These are phyloP conservation scores for Exsudoporus floridanus DNA, from an alignment of 1,284 basidiomycete species.

Conservation along the genomic window DNA sequence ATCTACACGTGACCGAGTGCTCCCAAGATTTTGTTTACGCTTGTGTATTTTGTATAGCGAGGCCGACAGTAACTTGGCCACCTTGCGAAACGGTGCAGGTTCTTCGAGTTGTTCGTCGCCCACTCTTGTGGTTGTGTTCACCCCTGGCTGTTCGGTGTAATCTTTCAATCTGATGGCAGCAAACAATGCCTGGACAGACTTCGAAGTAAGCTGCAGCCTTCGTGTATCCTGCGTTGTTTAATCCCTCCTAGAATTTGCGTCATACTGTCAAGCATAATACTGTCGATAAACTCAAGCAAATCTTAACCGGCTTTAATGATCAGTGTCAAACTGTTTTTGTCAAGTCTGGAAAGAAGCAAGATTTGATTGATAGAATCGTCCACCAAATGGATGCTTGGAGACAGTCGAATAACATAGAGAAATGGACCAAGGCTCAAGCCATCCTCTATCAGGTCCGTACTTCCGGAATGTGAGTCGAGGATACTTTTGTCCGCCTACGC, in stretches of 20 bases:
- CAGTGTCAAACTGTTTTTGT: conserved; percentile 65
- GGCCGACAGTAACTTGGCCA: conserved; percentile 16
- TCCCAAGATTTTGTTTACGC: conserved; percentile 23
- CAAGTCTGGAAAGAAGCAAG: conserved; percentile 82
- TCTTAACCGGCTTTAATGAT: conserved; percentile 70
- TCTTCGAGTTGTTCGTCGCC: conserved; percentile 7
- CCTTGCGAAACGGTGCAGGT: conserved; percentile 10
- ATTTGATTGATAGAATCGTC: conserved; percentile 72
- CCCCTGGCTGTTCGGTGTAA: conserved; percentile 5
- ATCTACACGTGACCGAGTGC: conserved; percentile 30
- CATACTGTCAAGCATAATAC: conserved; percentile 56
- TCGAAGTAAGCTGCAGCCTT: conserved; percentile 30
- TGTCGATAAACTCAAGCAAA: conserved; percentile 77
- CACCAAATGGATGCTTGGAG: conserved; percentile 59
- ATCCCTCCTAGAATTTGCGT: conserved; percentile 42
- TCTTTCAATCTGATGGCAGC: conserved; percentile 27
- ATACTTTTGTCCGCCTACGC: conserved; percentile 9
- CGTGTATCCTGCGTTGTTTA: conserved; percentile 15
- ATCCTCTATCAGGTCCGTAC: conserved; percentile 62
- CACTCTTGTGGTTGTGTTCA: conserved; percentile 14
- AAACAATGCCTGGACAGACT: conserved; percentile 36
- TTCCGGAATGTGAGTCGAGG: conserved; percentile 56
- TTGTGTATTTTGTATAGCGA: conserved; percentile 29
- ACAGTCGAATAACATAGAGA: conserved; percentile 51
- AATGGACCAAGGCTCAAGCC: conserved; percentile 63